A percentile compares a stretch with the other conserved stretches of the same genome.
Evolutionary conservation across 2,329 filamentous ascomycete genomes (phyloP).

Genomic region (Arthroderma sp.): DNA sequence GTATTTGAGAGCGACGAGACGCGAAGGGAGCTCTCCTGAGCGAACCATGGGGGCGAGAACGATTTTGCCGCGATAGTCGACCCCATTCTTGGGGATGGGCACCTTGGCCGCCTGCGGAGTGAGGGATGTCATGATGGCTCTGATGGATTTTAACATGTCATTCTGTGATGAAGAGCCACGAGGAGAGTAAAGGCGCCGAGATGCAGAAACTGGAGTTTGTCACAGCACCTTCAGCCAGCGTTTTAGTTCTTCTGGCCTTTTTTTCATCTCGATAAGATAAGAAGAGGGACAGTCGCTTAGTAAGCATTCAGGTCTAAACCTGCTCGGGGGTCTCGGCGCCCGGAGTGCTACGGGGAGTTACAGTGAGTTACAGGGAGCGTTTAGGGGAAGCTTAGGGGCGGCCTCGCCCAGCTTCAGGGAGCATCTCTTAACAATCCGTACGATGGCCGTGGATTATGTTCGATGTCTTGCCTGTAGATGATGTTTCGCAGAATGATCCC

Average conservation of each 20-base stretch:
- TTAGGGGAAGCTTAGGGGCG: no score
- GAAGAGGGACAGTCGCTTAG: neutral
- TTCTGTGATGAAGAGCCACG: conserved; percentile 8
- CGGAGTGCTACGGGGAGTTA: no score
- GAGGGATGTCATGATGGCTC: conserved; percentile 42
- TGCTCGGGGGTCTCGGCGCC: no score
- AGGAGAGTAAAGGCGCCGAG: neutral
- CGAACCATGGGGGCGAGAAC: conserved; percentile 97
- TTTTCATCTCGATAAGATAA: neutral
- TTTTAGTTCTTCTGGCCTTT: neutral
- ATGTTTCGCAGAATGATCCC: no score
- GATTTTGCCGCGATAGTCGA: conserved; percentile 86
- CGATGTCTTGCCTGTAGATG: no score
- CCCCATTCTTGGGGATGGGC: conserved; percentile 72
- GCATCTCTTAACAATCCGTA: no score
- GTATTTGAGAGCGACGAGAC: conserved; percentile 80
- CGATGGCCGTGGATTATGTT: no score
- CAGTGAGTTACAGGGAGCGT: no score
- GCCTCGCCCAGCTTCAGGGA: no score
- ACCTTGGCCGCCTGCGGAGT: conserved; percentile 43
- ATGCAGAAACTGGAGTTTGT: no score
- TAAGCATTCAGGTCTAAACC: neutral
- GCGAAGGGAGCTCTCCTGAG: conserved; percentile 86
- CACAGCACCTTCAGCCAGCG: no score
- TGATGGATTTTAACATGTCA: conserved; percentile 31